Evolutionary conservation across 495 filamentous ascomycete genomes (phyloP).

Genomic region (Neurospora discreta): DNA sequence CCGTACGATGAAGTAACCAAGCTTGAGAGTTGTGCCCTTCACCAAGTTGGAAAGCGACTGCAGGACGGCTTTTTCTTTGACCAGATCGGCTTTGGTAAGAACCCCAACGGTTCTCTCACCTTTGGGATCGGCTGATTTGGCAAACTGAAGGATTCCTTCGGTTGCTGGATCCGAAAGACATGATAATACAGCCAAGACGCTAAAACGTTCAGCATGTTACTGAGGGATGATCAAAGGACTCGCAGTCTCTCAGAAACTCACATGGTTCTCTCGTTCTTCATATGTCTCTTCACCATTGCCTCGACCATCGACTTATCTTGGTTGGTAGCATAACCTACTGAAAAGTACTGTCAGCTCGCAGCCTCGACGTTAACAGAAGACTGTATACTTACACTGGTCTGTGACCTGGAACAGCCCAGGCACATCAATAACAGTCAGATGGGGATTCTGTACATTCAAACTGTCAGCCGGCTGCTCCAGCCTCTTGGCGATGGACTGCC

Average conservation of each 20-base stretch:
- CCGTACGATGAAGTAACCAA: conserved; percentile 48
- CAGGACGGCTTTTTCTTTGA: conserved; percentile 32
- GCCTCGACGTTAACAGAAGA: too few relatives aligned
- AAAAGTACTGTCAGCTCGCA: too few relatives aligned
- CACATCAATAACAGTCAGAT: conserved; percentile 16
- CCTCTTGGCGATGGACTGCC: too few relatives aligned
- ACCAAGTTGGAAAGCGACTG: too few relatives aligned
- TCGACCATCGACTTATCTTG: conserved; percentile 1
- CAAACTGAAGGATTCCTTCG: conserved; percentile 46
- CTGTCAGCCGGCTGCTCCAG: too few relatives aligned
- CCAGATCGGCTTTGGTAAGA: conserved; percentile 50
- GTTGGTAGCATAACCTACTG: too few relatives aligned
- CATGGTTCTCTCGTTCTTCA: conserved; percentile 14
- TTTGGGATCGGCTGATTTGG: conserved; percentile 33
- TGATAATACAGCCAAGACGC: conserved; percentile 34
- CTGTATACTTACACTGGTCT: not conserved
- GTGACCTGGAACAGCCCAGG: conserved; percentile 12
- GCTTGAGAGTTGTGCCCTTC: conserved; percentile 16
- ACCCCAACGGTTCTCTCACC: conserved; percentile 46
- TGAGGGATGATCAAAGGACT: too few relatives aligned
- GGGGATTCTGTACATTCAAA: not conserved
- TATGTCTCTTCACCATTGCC: conserved; percentile 8
- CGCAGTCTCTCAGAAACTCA: not conserved
- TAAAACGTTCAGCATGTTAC: too few relatives aligned
- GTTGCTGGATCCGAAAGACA: conserved; percentile 48